Conservation (phyloP, 2,329 filamentous ascomycete genomes). For the Diaporthe humulicola region DNA sequence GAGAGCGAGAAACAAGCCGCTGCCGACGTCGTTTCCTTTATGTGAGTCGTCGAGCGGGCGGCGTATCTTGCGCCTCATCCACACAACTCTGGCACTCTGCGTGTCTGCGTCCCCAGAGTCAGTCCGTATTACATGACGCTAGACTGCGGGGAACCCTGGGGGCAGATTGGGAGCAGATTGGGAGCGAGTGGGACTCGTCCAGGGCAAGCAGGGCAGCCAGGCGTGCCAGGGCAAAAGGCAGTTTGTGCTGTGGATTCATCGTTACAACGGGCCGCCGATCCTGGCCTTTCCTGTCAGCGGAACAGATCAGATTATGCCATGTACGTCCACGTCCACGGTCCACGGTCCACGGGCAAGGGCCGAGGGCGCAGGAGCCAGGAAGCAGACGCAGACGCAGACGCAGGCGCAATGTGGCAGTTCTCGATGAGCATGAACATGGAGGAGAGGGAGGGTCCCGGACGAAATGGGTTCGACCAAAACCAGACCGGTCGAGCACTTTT, state of each 20-base stretch:
- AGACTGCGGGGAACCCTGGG: slow-evolving; percentile 28
- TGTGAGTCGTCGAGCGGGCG: slow-evolving; percentile 2
- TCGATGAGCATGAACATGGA: slow-evolving; percentile 15
- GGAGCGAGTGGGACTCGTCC: background rate
- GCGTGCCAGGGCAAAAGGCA: background rate
- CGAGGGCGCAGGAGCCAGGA: background rate
- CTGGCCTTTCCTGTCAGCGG: slow-evolving; percentile 24
- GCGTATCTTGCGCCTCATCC: slow-evolving; percentile 11
- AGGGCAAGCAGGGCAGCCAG: background rate
- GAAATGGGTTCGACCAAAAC: background rate
- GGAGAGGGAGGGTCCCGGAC: slow-evolving; percentile 11
- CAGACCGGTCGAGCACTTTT: slow-evolving; percentile 29
- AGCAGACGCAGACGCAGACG: background rate
- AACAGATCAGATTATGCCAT: slow-evolving; percentile 19
- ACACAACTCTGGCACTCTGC: background rate
- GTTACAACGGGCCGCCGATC: slow-evolving; percentile 31
- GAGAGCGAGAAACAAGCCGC: background rate
- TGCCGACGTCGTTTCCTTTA: slow-evolving; percentile 21
- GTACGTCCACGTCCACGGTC: no score
- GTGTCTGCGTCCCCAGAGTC: background rate
- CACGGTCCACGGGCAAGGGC: no score
- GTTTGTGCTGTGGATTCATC: slow-evolving; percentile 11
- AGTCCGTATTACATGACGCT: slow-evolving; percentile 27
- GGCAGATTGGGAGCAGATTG: background rate
- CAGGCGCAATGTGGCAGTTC: slow-evolving; percentile 5